Base-by-base conservation (phyloP, 1,284 basidiomycete genomes). In the Rhizopogon hawkerae region DNA sequence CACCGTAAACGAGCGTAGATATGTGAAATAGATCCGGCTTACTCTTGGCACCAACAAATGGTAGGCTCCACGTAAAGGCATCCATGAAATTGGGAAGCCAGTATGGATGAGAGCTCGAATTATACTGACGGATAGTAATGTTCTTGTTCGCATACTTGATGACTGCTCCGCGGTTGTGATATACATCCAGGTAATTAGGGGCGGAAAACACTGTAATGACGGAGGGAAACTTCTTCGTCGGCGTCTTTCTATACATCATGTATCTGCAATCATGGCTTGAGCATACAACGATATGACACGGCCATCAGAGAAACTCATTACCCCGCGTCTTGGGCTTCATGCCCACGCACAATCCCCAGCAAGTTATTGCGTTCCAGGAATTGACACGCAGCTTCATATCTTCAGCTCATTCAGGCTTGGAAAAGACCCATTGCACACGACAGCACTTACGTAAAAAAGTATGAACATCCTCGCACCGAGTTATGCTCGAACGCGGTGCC, bases 21-120 rank as follows among this genome's bases (percentile, higher is more conserved):
- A 8, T 31, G 41, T 43, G 16, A 43, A 33, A 16, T 21, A 2
- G 13, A 49, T 18, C 13, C 16, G 13, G 76, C 82, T 57, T 63
- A 92, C 92, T 98, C 74, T 98, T 98, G 53, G 92, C 84, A 38
- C 95, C 95, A 2, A 99, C 96, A 64, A 98, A 99, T 0, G 95
- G 96, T 57, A 98, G 70, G 76, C 89, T 92, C 96, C 96, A 98
- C 1, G 95, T 98, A 67, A 99, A 98, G 35, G 91, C 95, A 65
- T 98, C 92, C 89, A 98, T 97, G 60, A 98, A 98, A 71, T 98
- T 98, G 2, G 95, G 95, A 36, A 99, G 72, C 83, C 85, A 88
- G 62, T 83, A 87, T 2, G 95, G 96, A 66, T 98, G 95, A 29
- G 87, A 79, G 35, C 82, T 89, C 58, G 88, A 89, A 69, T 98